A percentile compares a stretch with the other conserved stretches of the same genome.
These are phyloP conservation scores for Phytopythium boreale DNA, from an alignment of 352 stramenopile genomes.

Conservation along the genomic window DNA sequence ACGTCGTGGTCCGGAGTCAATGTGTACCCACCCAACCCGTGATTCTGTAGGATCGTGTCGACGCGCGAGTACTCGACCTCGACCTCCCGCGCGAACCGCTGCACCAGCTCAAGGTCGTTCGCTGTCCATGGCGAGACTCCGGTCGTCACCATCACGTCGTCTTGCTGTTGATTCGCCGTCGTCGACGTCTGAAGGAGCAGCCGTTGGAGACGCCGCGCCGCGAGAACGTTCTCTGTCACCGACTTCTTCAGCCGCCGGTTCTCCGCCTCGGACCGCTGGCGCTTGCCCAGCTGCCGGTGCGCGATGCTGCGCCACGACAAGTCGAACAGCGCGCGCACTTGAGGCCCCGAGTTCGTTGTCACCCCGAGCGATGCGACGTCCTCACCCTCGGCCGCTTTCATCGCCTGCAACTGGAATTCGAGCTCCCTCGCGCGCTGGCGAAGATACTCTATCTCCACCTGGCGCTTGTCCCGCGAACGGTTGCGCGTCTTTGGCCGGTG, in stretches of 20 bases:
- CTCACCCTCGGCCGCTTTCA: not conserved
- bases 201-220: not conserved
- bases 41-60: not conserved
- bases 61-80: not conserved
- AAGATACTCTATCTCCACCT: not conserved
- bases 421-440: slow-evolving; percentile 4
- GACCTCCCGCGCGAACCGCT: not conserved
- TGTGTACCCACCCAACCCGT: not conserved
- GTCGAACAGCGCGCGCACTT: not conserved
- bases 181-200: not conserved
- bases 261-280: slow-evolving; percentile 2
- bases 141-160: too few relatives aligned
- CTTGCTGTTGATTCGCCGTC: not conserved
- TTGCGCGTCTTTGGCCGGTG: not conserved
- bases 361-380: too few relatives aligned
- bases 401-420: slow-evolving; percentile 5
- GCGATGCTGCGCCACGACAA: slow-evolving; percentile 6
- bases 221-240: not conserved
- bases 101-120: not conserved
- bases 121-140: not conserved
- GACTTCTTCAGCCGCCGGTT: slow-evolving; percentile 1
- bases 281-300: not conserved
- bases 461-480: slow-evolving; percentile 1
- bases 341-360: not conserved
- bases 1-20: not conserved